Conservation (phyloP, 352 stramenopile species). For the Pythium aphanidermatum region DNA sequence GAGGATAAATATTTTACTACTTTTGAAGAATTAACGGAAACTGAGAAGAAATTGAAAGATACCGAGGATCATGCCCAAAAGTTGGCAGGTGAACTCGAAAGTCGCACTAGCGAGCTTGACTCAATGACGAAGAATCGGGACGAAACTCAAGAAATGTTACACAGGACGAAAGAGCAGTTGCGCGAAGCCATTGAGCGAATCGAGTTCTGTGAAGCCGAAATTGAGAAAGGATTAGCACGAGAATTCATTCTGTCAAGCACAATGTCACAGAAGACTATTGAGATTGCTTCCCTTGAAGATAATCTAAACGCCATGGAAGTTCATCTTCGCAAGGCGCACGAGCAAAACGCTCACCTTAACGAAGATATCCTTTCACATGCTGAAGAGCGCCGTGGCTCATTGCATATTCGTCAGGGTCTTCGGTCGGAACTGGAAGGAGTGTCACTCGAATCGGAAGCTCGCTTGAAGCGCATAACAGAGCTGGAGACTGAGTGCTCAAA, state of each 20-base stretch:
- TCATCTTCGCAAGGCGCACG: constrained; percentile 1
- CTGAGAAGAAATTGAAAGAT: constrained; percentile 25
- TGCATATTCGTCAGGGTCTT: background rate
- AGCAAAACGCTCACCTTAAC: constrained; percentile 2
- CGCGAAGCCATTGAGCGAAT: background rate
- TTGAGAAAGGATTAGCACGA: background rate
- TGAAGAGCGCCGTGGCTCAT: background rate
- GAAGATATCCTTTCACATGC: constrained; percentile 11
- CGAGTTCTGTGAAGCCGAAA: background rate
- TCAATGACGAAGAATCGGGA: constrained; percentile 5
- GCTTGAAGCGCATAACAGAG: background rate
- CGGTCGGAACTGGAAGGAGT: background rate
- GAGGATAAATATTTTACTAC: constrained; percentile 69
- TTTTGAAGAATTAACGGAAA: too few species aligned
- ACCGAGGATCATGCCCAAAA: constrained; percentile 8
- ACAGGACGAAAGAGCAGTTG: background rate
- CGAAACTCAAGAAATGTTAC: background rate
- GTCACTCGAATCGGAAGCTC: background rate
- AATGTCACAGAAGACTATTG: too few species aligned
- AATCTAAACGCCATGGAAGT: constrained; percentile 7
- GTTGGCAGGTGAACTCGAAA: constrained; percentile 5
- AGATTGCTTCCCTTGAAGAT: constrained; percentile 5
- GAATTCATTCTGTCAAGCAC: background rate
- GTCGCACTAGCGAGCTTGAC: constrained; percentile 8
- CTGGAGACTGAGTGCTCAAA: background rate